Evolutionary conservation across 768 basidiomycete genomes (phyloP).

Genomic region (Leccinum boreale): DNA sequence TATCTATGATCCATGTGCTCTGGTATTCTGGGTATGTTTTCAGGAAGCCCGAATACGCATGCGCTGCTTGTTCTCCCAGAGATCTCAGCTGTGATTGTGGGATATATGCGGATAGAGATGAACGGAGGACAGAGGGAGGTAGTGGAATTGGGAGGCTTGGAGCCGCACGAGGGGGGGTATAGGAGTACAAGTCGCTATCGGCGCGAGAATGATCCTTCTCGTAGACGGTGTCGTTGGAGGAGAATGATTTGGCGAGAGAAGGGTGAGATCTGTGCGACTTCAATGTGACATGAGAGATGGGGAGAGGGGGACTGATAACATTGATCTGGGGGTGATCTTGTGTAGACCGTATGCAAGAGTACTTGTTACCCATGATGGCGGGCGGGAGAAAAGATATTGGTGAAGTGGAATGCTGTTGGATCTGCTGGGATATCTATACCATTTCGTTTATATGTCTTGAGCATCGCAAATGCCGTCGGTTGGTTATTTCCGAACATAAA

Average conservation of each 20-base stretch:
- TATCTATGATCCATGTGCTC: slow-evolving; percentile 68
- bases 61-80: slow-evolving; percentile 35
- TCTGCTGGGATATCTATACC: neutral
- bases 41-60: slow-evolving; percentile 50
- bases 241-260: slow-evolving; percentile 34
- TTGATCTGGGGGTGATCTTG: slow-evolving; percentile 6
- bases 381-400: neutral
- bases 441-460: slow-evolving; percentile 17
- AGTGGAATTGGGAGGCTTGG: neutral
- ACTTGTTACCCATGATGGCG: slow-evolving; percentile 31
- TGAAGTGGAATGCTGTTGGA: neutral
- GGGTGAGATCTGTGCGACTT: slow-evolving; percentile 37
- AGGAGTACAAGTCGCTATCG: slow-evolving; percentile 5
- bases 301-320: slow-evolving; percentile 8
- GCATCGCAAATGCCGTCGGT: neutral
- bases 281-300: slow-evolving; percentile 36
- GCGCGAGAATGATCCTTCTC: slow-evolving; percentile 23
- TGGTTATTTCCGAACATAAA: neutral
- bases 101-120: slow-evolving; percentile 24
- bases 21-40: slow-evolving; percentile 51
- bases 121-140: slow-evolving; percentile 1
- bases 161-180: neutral
- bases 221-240: slow-evolving; percentile 41
- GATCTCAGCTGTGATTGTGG: slow-evolving; percentile 21
- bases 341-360: slow-evolving; percentile 17